A percentile compares a stretch with the other conserved stretches of the same genome.
These are phyloP conservation scores for Chlamydomonas sphaeroides DNA, from an alignment of 139 green algal species.

Conservation along the genomic window DNA sequence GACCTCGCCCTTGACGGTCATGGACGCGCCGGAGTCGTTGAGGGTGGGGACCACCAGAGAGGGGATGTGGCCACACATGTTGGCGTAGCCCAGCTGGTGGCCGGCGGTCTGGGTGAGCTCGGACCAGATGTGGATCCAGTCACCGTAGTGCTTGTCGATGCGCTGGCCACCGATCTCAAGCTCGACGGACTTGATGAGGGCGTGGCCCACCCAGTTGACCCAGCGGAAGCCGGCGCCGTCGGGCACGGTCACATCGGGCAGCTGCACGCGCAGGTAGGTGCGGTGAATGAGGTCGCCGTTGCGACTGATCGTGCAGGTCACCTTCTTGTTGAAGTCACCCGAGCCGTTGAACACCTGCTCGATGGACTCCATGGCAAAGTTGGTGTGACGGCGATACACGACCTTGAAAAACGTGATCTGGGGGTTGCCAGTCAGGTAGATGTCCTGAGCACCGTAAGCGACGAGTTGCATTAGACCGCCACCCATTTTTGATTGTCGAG, in stretches of 20 bases:
- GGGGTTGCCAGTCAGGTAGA: conserved; percentile 39
- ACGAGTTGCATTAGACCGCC: conserved; percentile 44
- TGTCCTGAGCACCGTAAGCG: conserved; percentile 38
- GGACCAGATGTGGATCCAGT: conserved; percentile 43
- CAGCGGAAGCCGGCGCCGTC: conserved; percentile 11
- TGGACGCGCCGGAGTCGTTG: background rate
- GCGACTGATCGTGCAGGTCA: conserved; percentile 24
- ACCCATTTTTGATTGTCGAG: background rate
- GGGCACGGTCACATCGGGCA: conserved; percentile 16
- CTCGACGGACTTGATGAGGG: conserved; percentile 38
- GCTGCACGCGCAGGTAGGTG: conserved; percentile 12
- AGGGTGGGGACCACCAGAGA: background rate
- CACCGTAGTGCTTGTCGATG: conserved; percentile 45
- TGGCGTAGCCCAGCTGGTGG: conserved; percentile 5
- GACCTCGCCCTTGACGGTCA: background rate
- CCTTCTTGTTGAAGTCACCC: conserved; percentile 14
- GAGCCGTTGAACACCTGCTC: conserved; percentile 34
- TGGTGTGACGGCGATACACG: conserved; percentile 40
- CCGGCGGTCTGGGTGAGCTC: conserved; percentile 38
- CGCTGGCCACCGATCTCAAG: conserved; percentile 48
- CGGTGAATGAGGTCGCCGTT: conserved; percentile 35
- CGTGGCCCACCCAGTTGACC: conserved; percentile 31
- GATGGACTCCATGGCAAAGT: conserved; percentile 40
- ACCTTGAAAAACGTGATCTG: conserved; percentile 49
- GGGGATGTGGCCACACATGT: conserved; percentile 41